These are phyloP conservation scores for Quercus gilva DNA, from an alignment of 306 rosid genomes.

Conservation along the genomic window DNA sequence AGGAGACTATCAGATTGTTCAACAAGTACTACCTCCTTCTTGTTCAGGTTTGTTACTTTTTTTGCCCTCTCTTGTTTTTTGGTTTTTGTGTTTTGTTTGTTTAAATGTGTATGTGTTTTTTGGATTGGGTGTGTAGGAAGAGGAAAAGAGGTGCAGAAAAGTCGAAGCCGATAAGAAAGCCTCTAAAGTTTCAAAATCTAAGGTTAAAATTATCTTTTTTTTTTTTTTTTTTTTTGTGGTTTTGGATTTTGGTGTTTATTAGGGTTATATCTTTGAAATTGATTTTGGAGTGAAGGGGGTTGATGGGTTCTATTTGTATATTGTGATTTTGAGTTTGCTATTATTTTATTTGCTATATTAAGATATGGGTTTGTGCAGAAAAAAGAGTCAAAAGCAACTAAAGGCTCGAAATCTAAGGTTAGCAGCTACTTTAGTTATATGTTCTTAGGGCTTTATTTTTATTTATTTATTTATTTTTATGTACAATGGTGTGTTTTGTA, in stretches of 20 bases:
- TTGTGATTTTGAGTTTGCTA: too few relatives aligned
- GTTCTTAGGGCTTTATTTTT: too few relatives aligned
- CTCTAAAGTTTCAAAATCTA: slow-evolving; percentile 30
- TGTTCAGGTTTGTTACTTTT: slow-evolving; percentile 56
- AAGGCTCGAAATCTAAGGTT: slow-evolving; percentile 20
- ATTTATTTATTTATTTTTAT: too few relatives aligned
- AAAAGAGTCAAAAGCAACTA: slow-evolving; percentile 23
- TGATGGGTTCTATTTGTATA: too few relatives aligned
- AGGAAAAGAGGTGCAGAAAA: slow-evolving; percentile 55
- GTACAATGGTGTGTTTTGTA: too few relatives aligned
- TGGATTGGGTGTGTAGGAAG: slow-evolving; percentile 45
- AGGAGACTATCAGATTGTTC: slow-evolving; percentile 71
- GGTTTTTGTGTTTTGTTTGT: neutral
- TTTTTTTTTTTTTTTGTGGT: too few relatives aligned
- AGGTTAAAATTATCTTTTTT: slow-evolving; percentile 13
- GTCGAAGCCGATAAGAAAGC: slow-evolving; percentile 33
- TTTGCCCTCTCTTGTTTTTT: neutral
- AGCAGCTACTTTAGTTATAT: too few relatives aligned
- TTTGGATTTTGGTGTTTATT: neutral
- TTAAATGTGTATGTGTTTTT: neutral
- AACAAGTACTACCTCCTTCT: slow-evolving; percentile 75
- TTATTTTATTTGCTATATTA: too few relatives aligned
- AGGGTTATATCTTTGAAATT: neutral
- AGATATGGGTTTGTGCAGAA: too few relatives aligned
- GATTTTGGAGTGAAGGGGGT: neutral